These are phyloP conservation scores for Phytopythium helicoides DNA, from an alignment of 352 stramenopile species.

Conservation along the genomic window DNA sequence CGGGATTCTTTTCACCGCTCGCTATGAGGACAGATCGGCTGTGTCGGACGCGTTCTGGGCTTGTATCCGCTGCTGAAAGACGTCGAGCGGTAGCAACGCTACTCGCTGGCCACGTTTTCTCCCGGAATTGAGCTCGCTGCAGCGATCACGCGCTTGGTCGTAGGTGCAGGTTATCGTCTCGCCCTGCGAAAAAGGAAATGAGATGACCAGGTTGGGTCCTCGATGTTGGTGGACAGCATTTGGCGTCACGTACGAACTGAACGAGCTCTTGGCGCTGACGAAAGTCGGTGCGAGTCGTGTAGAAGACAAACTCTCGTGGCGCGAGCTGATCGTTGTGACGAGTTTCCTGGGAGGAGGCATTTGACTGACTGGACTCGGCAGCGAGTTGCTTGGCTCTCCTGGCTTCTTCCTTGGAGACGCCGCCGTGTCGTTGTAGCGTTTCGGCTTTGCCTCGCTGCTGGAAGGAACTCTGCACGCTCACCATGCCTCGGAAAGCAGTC, in stretches of 20 bases:
- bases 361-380: neutral
- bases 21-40: neutral
- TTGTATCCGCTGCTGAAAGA: conserved; percentile 35
- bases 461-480: conserved; percentile 52
- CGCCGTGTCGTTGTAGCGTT: conserved; percentile 32
- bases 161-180: conserved; percentile 41
- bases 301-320: conserved; percentile 56
- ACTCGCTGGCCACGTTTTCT: conserved; percentile 50
- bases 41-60: neutral
- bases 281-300: conserved; percentile 51
- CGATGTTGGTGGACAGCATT: no score
- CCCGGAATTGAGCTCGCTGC: conserved; percentile 38
- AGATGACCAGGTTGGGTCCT: neutral
- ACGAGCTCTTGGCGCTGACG: conserved; percentile 51
- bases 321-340: neutral
- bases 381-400: conserved; percentile 18
- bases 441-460: conserved; percentile 20
- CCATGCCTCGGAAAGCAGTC: conserved; percentile 53
- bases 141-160: conserved; percentile 45
- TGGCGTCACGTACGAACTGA: conserved; percentile 44
- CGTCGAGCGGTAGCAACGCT: conserved; percentile 37
- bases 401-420: conserved; percentile 42
- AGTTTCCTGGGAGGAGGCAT: neutral
- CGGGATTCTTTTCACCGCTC: no score
- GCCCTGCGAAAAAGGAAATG: conserved; percentile 20